These are phyloP conservation scores for Annulohypoxylon moriforme DNA, from an alignment of 495 filamentous ascomycete species.

Conservation along the genomic window DNA sequence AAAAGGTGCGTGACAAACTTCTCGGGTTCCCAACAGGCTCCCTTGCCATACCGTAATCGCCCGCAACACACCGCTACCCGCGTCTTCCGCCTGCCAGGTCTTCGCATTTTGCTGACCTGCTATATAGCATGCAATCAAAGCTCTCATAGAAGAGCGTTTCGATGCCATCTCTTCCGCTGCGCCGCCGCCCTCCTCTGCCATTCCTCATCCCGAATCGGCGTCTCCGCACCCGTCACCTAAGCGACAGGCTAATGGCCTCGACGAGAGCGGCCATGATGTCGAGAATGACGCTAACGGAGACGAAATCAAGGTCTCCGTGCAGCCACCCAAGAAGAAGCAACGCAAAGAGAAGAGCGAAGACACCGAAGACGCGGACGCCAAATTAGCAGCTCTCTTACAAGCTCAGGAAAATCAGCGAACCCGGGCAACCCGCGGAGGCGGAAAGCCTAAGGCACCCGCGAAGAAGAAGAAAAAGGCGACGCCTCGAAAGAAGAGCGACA, in stretches of 20 bases:
- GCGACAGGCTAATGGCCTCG: conserved; percentile 51
- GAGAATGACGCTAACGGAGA: conserved; percentile 49
- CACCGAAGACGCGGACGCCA: conserved; percentile 79
- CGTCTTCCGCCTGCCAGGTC: neutral
- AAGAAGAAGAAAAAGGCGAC: conserved; percentile 73
- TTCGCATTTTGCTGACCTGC: conserved; percentile 18
- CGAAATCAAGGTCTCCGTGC: conserved; percentile 64
- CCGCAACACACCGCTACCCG: neutral
- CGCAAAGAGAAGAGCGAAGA: conserved; percentile 64
- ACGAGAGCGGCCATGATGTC: conserved; percentile 36
- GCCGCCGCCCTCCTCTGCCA: conserved; percentile 49
- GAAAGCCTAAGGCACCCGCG: conserved; percentile 65
- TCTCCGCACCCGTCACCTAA: conserved; percentile 38
- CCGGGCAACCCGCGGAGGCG: conserved; percentile 76
- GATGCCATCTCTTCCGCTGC: conserved; percentile 74
- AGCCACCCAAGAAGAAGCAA: conserved; percentile 64
- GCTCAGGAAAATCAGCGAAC: conserved; percentile 85
- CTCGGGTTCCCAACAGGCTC: neutral
- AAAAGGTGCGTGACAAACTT: conserved; percentile 74
- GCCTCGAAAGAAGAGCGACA: conserved; percentile 73
- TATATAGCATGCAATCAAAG: conserved; percentile 79
- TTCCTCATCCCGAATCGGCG: conserved; percentile 41
- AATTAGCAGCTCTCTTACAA: conserved; percentile 86
- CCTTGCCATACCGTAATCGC: neutral
- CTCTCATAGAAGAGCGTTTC: conserved; percentile 89